phyloP scores from a whole-genome alignment of 2,329 filamentous ascomycete genomes.

The Cordyceps farinosa region DNA sequence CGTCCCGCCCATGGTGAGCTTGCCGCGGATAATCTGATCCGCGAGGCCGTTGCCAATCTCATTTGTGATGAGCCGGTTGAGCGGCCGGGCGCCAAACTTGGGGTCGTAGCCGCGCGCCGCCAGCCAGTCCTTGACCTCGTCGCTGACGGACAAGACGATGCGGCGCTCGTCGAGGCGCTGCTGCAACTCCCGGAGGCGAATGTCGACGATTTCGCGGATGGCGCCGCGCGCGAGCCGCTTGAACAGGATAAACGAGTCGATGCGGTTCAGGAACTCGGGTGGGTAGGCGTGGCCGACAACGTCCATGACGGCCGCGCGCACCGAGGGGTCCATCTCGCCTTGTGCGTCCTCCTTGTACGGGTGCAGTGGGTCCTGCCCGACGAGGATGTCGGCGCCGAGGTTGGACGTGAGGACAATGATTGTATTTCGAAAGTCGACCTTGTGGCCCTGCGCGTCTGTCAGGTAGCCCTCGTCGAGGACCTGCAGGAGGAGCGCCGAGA shows the following conservation, averaged over 20 bases:
- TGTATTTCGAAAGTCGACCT: constrained; percentile 94
- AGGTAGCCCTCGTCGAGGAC: constrained; percentile 95
- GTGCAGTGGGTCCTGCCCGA: constrained; percentile 65
- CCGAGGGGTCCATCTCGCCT: constrained; percentile 67
- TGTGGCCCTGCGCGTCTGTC: constrained; percentile 92
- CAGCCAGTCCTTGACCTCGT: constrained; percentile 78
- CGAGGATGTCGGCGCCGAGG: constrained; percentile 85
- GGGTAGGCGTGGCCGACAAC: constrained; percentile 72
- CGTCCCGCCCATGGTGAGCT: constrained; percentile 70
- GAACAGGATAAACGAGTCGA: constrained; percentile 97
- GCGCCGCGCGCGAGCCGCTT: constrained; percentile 76
- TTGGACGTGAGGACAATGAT: constrained; percentile 97
- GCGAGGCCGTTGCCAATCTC: constrained; percentile 87
- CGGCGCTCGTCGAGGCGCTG: constrained; percentile 77
- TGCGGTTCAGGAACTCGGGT: constrained; percentile 93
- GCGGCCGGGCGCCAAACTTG: constrained; percentile 81
- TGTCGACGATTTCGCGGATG: constrained; percentile 89
- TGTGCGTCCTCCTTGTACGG: constrained; percentile 59
- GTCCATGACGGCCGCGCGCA: constrained; percentile 82
- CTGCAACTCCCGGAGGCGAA: constrained; percentile 82
- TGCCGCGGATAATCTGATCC: constrained; percentile 85
- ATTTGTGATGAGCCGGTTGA: constrained; percentile 86
- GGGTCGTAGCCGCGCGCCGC: constrained; percentile 88
- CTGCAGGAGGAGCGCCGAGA: constrained; percentile 85
- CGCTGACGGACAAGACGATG: constrained; percentile 69